phyloP scores from a whole-genome alignment of 768 basidiomycete genomes.

The Boletus eberwhitei region DNA sequence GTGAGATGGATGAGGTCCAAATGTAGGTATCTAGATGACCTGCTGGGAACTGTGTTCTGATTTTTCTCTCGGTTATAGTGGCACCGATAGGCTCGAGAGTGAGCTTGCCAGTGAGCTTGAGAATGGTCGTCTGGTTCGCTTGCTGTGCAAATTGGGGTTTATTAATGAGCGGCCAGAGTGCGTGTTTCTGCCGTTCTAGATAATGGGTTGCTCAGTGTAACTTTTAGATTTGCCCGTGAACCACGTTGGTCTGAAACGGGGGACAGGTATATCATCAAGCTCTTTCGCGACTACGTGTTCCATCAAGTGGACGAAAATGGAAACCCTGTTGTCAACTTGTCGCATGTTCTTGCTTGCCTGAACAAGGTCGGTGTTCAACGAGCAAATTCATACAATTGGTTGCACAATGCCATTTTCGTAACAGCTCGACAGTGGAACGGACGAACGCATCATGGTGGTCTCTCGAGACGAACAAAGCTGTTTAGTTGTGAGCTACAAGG shows the following conservation, averaged over 20 bases:
- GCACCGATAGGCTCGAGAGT: slow-evolving; percentile 75
- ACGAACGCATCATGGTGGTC: slow-evolving; percentile 93
- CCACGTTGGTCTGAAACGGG: slow-evolving; percentile 98
- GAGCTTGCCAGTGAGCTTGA: slow-evolving; percentile 89
- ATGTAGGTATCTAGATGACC: slow-evolving; percentile 45
- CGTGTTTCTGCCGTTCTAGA: slow-evolving; percentile 29
- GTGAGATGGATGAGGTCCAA: slow-evolving; percentile 83
- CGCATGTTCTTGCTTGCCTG: slow-evolving; percentile 86
- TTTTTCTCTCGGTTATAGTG: slow-evolving; percentile 41
- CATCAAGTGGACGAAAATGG: slow-evolving; percentile 94
- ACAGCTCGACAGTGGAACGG: slow-evolving; percentile 88
- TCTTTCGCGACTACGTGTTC: slow-evolving; percentile 98
- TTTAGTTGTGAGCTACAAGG: slow-evolving; percentile 89
- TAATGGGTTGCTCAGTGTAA: slow-evolving; percentile 1
- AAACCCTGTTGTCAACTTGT: slow-evolving; percentile 83
- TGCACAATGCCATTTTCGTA: background rate
- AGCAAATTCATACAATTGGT: background rate
- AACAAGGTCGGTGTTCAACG: slow-evolving; percentile 78
- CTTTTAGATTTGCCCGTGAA: slow-evolving; percentile 87
- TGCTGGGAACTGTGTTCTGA: background rate
- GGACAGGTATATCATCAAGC: slow-evolving; percentile 95
- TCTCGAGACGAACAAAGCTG: slow-evolving; percentile 96
- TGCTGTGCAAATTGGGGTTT: slow-evolving; percentile 93
- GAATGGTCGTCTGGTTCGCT: slow-evolving; percentile 85
- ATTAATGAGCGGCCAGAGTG: slow-evolving; percentile 99